A percentile compares a stretch with the other conserved stretches of the same genome.
phyloP scores from a whole-genome alignment of 148 eudicot genomes.

The Pouteria glomerata region DNA sequence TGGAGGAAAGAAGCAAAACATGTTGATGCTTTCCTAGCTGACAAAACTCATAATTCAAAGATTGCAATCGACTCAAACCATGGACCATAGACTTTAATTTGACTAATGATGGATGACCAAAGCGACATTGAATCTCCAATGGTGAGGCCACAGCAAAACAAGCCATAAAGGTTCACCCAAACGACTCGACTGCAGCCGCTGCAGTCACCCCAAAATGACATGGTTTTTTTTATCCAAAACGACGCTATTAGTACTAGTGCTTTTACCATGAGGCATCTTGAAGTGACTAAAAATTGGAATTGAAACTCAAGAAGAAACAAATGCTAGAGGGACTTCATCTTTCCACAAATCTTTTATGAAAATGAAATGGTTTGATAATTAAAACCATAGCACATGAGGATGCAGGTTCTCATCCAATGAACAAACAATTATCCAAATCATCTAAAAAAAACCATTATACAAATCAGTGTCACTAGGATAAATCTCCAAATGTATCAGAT shows the following conservation, averaged over 20 bases:
- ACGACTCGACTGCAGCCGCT: no score
- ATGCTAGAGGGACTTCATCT: background rate
- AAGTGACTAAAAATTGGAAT: background rate
- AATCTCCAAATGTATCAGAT: background rate
- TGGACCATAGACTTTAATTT: no score
- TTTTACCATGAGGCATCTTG: background rate
- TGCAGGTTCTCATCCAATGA: background rate
- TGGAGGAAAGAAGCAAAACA: no score
- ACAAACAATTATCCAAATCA: background rate
- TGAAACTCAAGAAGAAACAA: background rate
- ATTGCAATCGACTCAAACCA: no score
- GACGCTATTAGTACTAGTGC: background rate
- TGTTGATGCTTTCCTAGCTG: no score
- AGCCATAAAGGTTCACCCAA: no score
- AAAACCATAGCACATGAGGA: background rate
- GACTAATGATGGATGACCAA: no score
- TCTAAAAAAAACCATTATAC: background rate
- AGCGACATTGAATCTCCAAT: no score
- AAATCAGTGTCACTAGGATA: background rate
- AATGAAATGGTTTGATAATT: background rate
- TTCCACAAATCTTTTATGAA: constrained; percentile 1
- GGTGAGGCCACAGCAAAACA: no score
- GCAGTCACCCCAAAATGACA: no score
- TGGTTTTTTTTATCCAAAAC: no score
- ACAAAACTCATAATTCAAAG: no score